A percentile compares a stretch with the other conserved stretches of the same genome.
phyloP scores from a whole-genome alignment of 768 basidiomycete species.

The Podaxis sp. region DNA sequence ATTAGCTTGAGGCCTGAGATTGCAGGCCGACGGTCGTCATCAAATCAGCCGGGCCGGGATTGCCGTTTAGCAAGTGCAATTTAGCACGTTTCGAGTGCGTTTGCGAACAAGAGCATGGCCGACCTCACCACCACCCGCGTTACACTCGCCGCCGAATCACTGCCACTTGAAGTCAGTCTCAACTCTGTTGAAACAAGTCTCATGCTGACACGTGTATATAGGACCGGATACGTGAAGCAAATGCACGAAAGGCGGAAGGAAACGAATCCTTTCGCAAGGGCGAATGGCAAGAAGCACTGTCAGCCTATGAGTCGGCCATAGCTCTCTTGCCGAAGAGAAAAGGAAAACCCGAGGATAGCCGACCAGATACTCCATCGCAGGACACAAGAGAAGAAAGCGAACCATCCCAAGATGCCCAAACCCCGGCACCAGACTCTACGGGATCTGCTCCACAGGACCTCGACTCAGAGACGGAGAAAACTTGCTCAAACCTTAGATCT shows the following conservation, averaged over 20 bases:
- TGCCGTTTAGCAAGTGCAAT: background rate
- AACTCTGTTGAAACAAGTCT: background rate
- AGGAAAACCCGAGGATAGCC: constrained; percentile 14
- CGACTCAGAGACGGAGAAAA: constrained; percentile 28
- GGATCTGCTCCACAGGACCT: constrained; percentile 3
- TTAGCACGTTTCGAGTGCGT: background rate
- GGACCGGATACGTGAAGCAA: constrained; percentile 37
- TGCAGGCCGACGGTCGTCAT: background rate
- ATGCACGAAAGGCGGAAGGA: constrained; percentile 70
- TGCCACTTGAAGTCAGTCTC: constrained; percentile 4
- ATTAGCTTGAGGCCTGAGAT: background rate
- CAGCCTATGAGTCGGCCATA: constrained; percentile 69
- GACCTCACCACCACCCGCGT: background rate
- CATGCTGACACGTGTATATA: constrained; percentile 6
- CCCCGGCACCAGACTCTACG: background rate
- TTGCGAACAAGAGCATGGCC: background rate
- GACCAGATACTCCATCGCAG: background rate
- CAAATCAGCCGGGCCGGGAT: background rate
- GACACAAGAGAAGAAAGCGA: constrained; percentile 19
- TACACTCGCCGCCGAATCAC: constrained; percentile 1
- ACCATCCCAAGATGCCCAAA: constrained; percentile 21
- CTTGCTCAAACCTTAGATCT: constrained; percentile 40
- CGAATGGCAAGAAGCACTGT: constrained; percentile 70
- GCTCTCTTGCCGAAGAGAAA: constrained; percentile 56
- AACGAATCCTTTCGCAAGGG: constrained; percentile 69